These are phyloP conservation scores for Gossypium trilobum DNA, from an alignment of 441 rosid genomes.

Conservation along the genomic window DNA sequence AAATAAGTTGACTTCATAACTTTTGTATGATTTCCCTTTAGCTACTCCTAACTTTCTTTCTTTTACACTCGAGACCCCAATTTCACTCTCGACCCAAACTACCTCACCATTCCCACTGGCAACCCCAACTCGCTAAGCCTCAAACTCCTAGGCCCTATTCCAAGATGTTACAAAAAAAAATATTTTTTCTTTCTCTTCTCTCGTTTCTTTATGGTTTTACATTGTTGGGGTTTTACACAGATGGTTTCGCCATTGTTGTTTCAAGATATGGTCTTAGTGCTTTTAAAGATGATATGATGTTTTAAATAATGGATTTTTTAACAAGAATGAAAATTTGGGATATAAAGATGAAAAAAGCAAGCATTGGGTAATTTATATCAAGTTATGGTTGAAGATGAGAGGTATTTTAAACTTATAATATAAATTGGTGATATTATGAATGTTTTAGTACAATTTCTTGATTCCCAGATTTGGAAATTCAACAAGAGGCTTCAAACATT, in stretches of 20 bases:
- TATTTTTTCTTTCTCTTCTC: neutral
- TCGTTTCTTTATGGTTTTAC: slow-evolving; percentile 45
- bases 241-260: slow-evolving; percentile 65
- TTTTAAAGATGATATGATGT: slow-evolving; percentile 68
- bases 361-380: slow-evolving; percentile 50
- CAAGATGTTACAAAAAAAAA: no score
- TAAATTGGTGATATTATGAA: slow-evolving; percentile 47
- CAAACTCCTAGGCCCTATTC: no score
- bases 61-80: no score
- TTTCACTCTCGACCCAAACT: no score
- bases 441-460: slow-evolving; percentile 46
- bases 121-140: no score
- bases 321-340: slow-evolving; percentile 89
- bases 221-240: slow-evolving; percentile 46
- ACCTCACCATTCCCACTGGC: no score
- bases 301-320: slow-evolving; percentile 60
- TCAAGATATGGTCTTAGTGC: slow-evolving; percentile 43
- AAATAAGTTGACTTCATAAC: no score
- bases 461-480: slow-evolving; percentile 44
- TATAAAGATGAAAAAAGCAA: slow-evolving; percentile 61
- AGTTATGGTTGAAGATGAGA: slow-evolving; percentile 45
- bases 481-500: slow-evolving; percentile 50
- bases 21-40: no score
- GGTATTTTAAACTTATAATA: slow-evolving; percentile 37
- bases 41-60: no score